Evolutionary conservation across 805 yeast genomes (phyloP), one percentile per base, ranked within the genome.

Genomic region (Lipomyces starkeyi): DNA sequence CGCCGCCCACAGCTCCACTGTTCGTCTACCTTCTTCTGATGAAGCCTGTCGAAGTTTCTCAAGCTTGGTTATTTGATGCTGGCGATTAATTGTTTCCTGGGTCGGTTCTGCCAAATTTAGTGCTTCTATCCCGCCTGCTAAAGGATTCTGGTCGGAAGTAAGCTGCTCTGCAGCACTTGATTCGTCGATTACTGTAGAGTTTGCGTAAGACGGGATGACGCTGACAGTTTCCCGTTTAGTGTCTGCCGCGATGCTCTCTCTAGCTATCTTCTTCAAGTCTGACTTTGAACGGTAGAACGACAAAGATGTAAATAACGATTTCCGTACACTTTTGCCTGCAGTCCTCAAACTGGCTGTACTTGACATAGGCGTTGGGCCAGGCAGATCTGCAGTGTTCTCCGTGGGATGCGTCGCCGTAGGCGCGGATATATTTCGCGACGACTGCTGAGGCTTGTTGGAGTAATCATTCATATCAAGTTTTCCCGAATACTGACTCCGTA

Each of bases 1-100:
- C 47, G 47, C 56, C 11, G 71, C 71, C 71, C 71, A 68, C 58
- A 57, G 11, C 25, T 66, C 69, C 13, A 63, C 61, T 37, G 69
- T 66, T 7, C 54, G 58, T 25, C 58, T 47, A 8, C 71, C 71
- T 32, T 65, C 65, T 52, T 66, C 70, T 5, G 59, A 27, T 2
- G 71, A 70, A 11, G 58, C 64, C 29, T 37, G 61, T 6, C 71
- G 65, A 14, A 63, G 49, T 43, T 54, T 55, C 58, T 55, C 61
- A 35, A 64, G 27, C 22, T 63, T 62, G 1, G 58, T 49, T 37
- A 17, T 47, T 14, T 20, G 67, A 34, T 14, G 43, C 43, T 13
- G 13, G 17, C 6, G 43, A 14, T 13, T 37, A 14, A 35, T 35
- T 35, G 17, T 13, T 14, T 37, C 17, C 43, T 37, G 49, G 20